Base-by-base conservation (phyloP, 371 early-diverging fungal species). In the Mortierella sp. region DNA sequence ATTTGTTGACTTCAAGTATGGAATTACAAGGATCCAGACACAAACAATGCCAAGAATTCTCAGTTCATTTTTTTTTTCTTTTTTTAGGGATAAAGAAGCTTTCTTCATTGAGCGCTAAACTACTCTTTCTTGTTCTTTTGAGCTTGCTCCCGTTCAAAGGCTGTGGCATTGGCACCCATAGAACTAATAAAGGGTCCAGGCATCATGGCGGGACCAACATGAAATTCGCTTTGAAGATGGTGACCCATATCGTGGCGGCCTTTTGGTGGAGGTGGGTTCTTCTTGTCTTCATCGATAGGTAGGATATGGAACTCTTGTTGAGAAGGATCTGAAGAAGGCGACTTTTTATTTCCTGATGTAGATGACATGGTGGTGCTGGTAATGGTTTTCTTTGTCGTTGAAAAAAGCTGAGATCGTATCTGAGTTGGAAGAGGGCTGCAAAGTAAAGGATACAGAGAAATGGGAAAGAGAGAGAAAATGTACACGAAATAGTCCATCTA, bases 181-280 rank as follows among this genome's bases (percentile, higher is more conserved):
- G 77, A 76, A 45, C 53, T 64, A 44, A 76, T 56, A 28, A 76
- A 76, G 18, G 72, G 60, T 1, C 77, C 77, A 1, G 77, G 77
- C 77, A 76, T 76, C 53, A 76, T 25, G 0, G 71, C 68, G 3
- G 77, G 77, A 7, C 71, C 77, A 61, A 64, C 68, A 55, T 71
- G 55, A 43, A 56, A 68, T 56, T 75, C 71, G 56, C 67, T 66
- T 3, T 57, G 45, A 19, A 64, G 53, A 60, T 70, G 61, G 4
- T 29, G 44, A 18, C 30, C 37, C 15, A 30, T 56, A 16, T 47
- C 45, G 19, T 70, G 66, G 11, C 46, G 62, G 28, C 64, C 63
- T 44, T 69, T 50, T 48, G 75, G 67, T 23, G 75, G 70, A 25
- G 71, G 76, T 6, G 61, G 53, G 55, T 71, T 57, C 62, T 71